Evolutionary conservation across 1,139 yeast species (phyloP), one percentile per base, ranked within the genome.

Genomic region (Geotrichum klebahnii): DNA sequence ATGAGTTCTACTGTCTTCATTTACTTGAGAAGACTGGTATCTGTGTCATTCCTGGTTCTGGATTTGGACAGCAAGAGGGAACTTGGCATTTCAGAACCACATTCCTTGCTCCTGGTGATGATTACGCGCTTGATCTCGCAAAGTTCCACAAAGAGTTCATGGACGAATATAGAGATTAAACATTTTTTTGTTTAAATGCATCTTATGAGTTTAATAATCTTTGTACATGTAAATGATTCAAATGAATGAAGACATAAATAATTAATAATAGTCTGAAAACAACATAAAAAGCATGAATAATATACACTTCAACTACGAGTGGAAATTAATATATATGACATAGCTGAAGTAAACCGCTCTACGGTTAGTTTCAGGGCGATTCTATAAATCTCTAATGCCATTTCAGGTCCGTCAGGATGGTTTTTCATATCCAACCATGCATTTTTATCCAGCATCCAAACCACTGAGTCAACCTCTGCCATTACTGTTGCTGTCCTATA

Each of bases 11-110:
- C 72, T 89, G 97, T 68, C 75, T 83, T 65, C 82, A 83, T 59
- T 72, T 92, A 53, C 75, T 92, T 58, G 90, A 90, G 59, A 67
- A 70, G 50, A 89, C 98, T n/a, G 98, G 98, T 60, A 89, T 92
- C 56, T 92, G 98, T 69, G 88, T 95, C 51, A 95, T 92, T 55
- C 97, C 98, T 28, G 98, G 98, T 37, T 81, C 89, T 41, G 98
- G 98, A 1, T 92, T 92, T 63, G 97, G 97, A 37, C 98, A 92
- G 71, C 83, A 75, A 44, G 81, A 81, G 46, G 95, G 86, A 23
- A 88, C 97, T 8, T 85, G 76, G 72, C 98, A 92, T 67, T 77
- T 92, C 61, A 81, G 98, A 75, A 92, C 98, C 3, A 92, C 98
- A 1, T 92, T 92, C 73, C 77, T 92, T 64, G 95, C 97, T 17